Evolutionary conservation across 139 green algal species (phyloP), one percentile per base, ranked within the genome.

Genomic region (Chlamydomonas sphaeroides): DNA sequence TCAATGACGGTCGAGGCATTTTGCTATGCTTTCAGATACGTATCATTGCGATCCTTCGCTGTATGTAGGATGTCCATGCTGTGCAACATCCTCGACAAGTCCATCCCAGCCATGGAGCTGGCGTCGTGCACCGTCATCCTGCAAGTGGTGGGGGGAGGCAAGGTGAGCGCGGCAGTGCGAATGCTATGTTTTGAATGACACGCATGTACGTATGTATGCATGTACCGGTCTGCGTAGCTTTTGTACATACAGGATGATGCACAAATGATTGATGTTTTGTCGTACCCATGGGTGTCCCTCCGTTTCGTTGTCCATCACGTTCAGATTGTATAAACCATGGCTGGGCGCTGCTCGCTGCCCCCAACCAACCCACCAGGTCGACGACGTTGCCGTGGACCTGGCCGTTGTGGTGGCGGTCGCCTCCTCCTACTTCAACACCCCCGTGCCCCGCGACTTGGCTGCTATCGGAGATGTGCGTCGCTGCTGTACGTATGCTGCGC

Each of bases 401-500:
- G 76, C 86, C 28, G 72, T 90, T 0, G 69, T 69, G 17, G 53
- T 90, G 6, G 86, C 86, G 20, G 78, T 90, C 30, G 70, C 71
- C 15, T 70, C 81, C 36, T 83, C 75, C 59, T 85, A 84, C 81
- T 80, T 82, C 70, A 71, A 84, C 77, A 39, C 26, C 23, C 30
- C 56, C 1, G 70, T 88, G 17, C 77, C 81, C 4, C 35, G 56
- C 1, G 65, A 86, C 48, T 49, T 90, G 35, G 86, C 72, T 2
- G 81, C 83, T 25, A 78, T 70, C 26, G 86, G 86, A 1, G 86
- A 90, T 81, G 86, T 90, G 65, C 6, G 73, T 28, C 15, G 4
- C 81, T 84, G 82, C 56, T 87, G 1, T 80, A 89, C 41, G 75
- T 89, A 61, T 75, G n/a, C n/a, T n/a, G n/a, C n/a, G n/a, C n/a